phyloP scores from a whole-genome alignment of 768 basidiomycete species.

The Gautieria morchelliformis region DNA sequence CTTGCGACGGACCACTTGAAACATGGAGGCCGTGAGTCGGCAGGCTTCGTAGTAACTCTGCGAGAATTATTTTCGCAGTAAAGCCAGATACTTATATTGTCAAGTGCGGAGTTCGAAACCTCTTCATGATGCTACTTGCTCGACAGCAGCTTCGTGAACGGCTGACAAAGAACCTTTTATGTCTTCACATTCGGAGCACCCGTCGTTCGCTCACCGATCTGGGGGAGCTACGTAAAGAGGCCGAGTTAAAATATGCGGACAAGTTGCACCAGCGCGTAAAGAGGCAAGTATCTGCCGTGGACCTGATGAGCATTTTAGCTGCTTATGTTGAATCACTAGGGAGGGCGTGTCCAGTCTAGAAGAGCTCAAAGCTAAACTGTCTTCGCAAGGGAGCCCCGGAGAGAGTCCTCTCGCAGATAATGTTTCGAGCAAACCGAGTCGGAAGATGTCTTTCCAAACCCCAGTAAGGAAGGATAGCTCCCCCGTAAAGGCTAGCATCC shows the following conservation, averaged over 20 bases:
- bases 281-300: conserved; percentile 39
- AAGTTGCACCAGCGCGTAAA: conserved; percentile 55
- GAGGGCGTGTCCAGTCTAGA: conserved; percentile 30
- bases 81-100: conserved; percentile 7
- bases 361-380: conserved; percentile 24
- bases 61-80: neutral
- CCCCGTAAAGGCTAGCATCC: conserved; percentile 47
- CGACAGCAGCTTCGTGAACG: neutral
- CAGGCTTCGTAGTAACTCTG: neutral
- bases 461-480: conserved; percentile 49
- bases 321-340: conserved; percentile 17
- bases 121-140: neutral
- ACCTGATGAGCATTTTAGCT: conserved; percentile 11
- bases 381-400: neutral
- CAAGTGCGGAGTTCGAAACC: neutral
- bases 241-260: conserved; percentile 48
- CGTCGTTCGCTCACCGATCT: neutral
- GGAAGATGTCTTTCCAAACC: conserved; percentile 6
- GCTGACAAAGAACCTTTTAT: neutral
- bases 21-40: neutral
- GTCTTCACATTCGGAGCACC: neutral
- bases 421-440: conserved; percentile 5
- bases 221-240: neutral
- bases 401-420: conserved; percentile 20
- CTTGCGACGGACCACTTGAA: conserved; percentile 6